phyloP scores from a whole-genome alignment of 257 asterid genomes.

The Salvia rosmarinus region DNA sequence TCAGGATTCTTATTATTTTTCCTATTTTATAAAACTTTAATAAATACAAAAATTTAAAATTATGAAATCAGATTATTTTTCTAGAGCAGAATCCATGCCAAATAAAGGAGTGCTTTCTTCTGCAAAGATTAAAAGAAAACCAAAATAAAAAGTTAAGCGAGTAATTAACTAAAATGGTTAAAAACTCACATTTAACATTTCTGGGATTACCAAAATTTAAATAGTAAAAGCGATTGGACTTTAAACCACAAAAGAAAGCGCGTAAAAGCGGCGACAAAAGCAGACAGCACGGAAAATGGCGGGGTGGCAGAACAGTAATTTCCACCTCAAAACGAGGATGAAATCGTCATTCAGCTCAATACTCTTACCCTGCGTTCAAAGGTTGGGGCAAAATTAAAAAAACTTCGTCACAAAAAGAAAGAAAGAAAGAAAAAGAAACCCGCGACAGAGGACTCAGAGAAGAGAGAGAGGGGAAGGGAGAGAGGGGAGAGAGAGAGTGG shows the following conservation, averaged over 20 bases:
- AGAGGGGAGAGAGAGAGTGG: constrained; percentile 35
- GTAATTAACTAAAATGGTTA: no score
- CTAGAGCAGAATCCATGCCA: no score
- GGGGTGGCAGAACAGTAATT: constrained; percentile 29
- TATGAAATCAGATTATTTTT: no score
- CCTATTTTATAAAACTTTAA: no score
- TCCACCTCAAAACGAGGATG: constrained; percentile 32
- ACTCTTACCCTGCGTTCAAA: constrained; percentile 41
- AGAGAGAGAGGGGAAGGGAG: constrained; percentile 39
- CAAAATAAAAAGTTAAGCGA: no score
- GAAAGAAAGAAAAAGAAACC: constrained; percentile 34
- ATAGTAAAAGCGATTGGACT: not conserved
- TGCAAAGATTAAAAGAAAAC: no score
- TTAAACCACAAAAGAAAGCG: constrained; percentile 35
- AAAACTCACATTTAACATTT: no score
- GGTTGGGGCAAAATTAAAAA: constrained; percentile 42
- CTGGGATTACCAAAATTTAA: not conserved
- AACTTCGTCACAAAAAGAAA: constrained; percentile 31
- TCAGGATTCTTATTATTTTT: no score
- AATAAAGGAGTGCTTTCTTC: no score
- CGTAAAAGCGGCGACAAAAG: constrained; percentile 14
- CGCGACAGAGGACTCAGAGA: constrained; percentile 43
- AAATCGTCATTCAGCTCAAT: constrained; percentile 25
- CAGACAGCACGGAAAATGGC: constrained; percentile 19
- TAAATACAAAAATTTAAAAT: no score